phyloP scores from a whole-genome alignment of 495 filamentous ascomycete genomes.

The Aspergillus heteromorphus region DNA sequence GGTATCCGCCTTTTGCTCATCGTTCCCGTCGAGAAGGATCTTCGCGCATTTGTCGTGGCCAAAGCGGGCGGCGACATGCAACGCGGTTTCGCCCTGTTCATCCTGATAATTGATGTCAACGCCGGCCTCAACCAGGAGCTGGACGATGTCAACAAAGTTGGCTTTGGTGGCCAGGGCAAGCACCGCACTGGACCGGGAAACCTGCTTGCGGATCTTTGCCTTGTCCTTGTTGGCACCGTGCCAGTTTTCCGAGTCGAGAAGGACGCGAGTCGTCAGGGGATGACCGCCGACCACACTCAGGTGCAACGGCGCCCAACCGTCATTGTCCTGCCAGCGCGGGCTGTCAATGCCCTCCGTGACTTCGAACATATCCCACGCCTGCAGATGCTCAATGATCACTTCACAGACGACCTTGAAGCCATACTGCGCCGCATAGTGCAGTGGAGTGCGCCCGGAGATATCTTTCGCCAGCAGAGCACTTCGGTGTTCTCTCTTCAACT shows the following conservation, averaged over 20 bases:
- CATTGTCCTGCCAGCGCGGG: constrained; percentile 80
- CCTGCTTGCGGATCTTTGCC: constrained; percentile 56
- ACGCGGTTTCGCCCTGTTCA: constrained; percentile 83
- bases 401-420: constrained; percentile 84
- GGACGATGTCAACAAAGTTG: constrained; percentile 76
- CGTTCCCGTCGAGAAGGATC: constrained; percentile 64
- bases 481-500: constrained; percentile 63
- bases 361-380: constrained; percentile 82
- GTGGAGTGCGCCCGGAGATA: constrained; percentile 73
- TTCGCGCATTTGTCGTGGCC: constrained; percentile 75
- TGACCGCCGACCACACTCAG: constrained; percentile 90
- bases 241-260: constrained; percentile 78
- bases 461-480: constrained; percentile 64
- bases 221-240: constrained; percentile 52
- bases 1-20: constrained; percentile 64
- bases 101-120: constrained; percentile 95
- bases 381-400: constrained; percentile 81
- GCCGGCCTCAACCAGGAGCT: constrained; percentile 80
- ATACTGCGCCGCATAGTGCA: constrained; percentile 95
- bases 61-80: constrained; percentile 88
- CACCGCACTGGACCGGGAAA: constrained; percentile 83
- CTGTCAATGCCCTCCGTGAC: constrained; percentile 80
- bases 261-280: constrained; percentile 70
- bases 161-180: constrained; percentile 81
- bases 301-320: constrained; percentile 88